Evolutionary conservation across 768 basidiomycete genomes (phyloP), one percentile per base, ranked within the genome.

Genomic region (Mycena sanguinolenta): DNA sequence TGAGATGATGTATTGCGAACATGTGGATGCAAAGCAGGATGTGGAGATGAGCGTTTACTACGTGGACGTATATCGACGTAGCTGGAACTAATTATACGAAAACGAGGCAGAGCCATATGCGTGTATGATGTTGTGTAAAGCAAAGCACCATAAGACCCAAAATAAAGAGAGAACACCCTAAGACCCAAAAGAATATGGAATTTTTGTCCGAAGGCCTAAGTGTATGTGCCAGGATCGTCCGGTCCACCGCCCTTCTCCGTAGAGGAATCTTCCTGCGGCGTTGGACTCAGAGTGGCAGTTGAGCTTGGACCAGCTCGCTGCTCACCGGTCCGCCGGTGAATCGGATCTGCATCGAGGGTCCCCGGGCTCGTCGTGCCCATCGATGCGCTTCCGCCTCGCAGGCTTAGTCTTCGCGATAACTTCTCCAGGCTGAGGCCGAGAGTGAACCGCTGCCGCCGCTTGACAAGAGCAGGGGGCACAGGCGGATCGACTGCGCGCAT

Each of bases 401-500:
- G 6, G 27, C 69, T 70, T 4, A 73, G 52, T 25, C 65, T 73
- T 5, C 72, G 72, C 1, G 65, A 28, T 10, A 73, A 46, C 19
- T 50, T 50, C 49, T 50, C 49, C 3, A 66, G 49, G 14, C 69
- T 66, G 12, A 73, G 62, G 12, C 65, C 65, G 14, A 70, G 63
- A 2, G 65, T 64, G 58, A 65, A 73, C 21, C 72, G 72, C 53
- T 70, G 72, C 2, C 72, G 61, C n/a, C 72, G 28, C 49, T 73
- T 73, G 7, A 67, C 63, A 36, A 73, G 61, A 4, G 72, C 65
- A 12, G 72, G 72, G 0, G 72, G 72, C 17, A 67, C 72, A 2
- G 72, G 72, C 6, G 72, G 72, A 21, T 60, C 42, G 6, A 70
- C 69, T 5, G 72, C 54, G 36, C 72, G 72, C 72, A 73, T 70